phyloP scores from a whole-genome alignment of 208 protist species.

The Hexamita inflata region DNA sequence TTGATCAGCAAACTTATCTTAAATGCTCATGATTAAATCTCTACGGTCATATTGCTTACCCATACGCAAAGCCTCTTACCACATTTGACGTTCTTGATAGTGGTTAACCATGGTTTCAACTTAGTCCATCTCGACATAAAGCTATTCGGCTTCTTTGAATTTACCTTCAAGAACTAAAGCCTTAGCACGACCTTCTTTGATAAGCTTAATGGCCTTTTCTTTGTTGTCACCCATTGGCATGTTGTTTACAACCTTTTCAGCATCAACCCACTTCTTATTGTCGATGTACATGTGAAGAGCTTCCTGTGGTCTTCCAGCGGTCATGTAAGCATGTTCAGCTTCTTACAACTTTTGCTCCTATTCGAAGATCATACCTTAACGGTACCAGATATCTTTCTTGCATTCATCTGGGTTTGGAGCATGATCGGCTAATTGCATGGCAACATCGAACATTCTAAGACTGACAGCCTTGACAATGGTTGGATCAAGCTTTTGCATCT shows the following conservation, averaged over 20 bases:
- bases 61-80: constrained; percentile 6
- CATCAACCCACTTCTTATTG: neutral
- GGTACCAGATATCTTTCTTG: neutral
- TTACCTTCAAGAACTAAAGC: neutral
- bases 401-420: neutral
- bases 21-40: neutral
- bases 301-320: neutral
- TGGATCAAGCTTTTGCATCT: neutral
- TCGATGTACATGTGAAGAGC: constrained; percentile 21
- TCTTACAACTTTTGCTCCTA: neutral
- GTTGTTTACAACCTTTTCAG: neutral
- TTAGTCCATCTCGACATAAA: neutral
- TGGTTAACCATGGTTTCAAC: neutral
- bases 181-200: neutral
- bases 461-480: neutral
- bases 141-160: constrained; percentile 4
- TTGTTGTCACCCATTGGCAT: neutral
- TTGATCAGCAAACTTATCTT: neutral
- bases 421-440: constrained; percentile 1
- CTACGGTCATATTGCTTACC: neutral
- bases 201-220: neutral
- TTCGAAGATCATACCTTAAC: neutral
- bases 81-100: constrained; percentile 21
- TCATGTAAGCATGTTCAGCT: constrained; percentile 19
- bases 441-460: neutral